Base-by-base conservation (phyloP, 2,329 filamentous ascomycete genomes). In the Acrocalymma vagum region DNA sequence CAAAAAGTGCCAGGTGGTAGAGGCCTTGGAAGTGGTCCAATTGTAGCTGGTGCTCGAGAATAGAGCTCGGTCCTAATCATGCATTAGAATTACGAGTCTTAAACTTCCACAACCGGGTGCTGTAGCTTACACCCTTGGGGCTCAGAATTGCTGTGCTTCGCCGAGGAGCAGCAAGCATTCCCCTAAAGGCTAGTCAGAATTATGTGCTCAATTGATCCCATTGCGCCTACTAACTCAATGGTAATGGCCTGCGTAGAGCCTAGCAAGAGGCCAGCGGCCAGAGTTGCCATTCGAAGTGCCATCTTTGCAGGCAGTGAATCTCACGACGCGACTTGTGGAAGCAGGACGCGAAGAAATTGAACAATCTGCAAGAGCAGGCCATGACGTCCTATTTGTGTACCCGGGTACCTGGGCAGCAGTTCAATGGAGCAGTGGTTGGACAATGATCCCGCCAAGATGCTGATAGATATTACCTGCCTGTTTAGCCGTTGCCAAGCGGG, bases 1-100 rank as follows among this genome's bases (percentile, higher is more conserved):
- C 6, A 69, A 43, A 32, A 69, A 52, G 33, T 67, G 56, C 64
- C 64, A 18, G 76, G 81, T 25, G 81, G 85, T 47, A 82, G 78
- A 33, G 8, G 63, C 44, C 40, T 67, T 65, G 26, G 62, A 60
- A 4, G 58, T 52, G 0, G 62, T 66, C 65, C 65, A 69, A 29
- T 69, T 66, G 50, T 65, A 69, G 24, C 51, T 63, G 5, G 63
- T 63, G n/a, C 63, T 61, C 1, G 60, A 53, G 45, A 67, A 69
- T 6, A 67, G 45, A 18, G 62, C 65, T 40, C 48, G 53, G 42
- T 69, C 62, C 65, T 68, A 16, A 8, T 3, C 3, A 22, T 9
- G 9, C 17, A 14, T 22, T 15, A 20, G 13, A 16, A n/a, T 9
- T 18, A 10, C 5, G 24, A 24, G 15, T 5, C 5, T 9, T 13